A percentile compares a stretch with the other conserved stretches of the same genome.
Evolutionary conservation across 176 grass and related monocot genomes (phyloP).

Genomic region (Themeda triandra): DNA sequence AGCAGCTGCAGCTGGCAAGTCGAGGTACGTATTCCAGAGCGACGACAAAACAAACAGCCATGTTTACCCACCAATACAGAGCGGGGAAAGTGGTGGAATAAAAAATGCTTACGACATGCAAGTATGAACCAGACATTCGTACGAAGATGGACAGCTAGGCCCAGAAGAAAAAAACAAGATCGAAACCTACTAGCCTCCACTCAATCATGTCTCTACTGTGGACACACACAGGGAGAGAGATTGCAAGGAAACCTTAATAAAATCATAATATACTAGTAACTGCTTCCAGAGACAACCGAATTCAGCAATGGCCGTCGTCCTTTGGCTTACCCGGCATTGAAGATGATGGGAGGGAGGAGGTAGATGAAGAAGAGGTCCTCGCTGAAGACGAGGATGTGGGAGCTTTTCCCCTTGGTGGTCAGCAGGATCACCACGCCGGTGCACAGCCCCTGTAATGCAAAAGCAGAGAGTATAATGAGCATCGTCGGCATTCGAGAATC

Average conservation of each 20-base stretch:
- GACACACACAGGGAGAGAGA: background rate
- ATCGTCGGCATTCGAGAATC: background rate
- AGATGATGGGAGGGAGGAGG: constrained; percentile 97
- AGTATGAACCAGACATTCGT: background rate
- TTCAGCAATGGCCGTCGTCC: background rate
- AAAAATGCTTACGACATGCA: constrained; percentile 20
- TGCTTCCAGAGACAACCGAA: background rate
- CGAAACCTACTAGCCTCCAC: constrained; percentile 1
- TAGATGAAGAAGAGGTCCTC: constrained; percentile 99
- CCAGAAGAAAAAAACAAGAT: constrained; percentile 29
- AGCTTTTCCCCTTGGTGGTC: constrained; percentile 85
- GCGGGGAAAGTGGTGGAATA: background rate
- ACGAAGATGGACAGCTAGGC: constrained; percentile 25
- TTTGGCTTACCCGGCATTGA: constrained; percentile 84
- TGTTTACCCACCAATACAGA: background rate
- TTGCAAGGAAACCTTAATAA: background rate
- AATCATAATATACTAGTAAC: background rate
- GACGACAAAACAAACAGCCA: background rate
- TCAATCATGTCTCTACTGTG: background rate
- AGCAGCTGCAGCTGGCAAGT: constrained; percentile 3
- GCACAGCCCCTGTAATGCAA: constrained; percentile 59
- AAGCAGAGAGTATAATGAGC: background rate
- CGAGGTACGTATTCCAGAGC: background rate
- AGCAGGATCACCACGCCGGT: constrained; percentile 87
- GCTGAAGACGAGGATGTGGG: constrained; percentile 93